Evolutionary conservation across 192 early-diverging fungal genomes (phyloP).

Genomic region (Backusella parvicylindrica): DNA sequence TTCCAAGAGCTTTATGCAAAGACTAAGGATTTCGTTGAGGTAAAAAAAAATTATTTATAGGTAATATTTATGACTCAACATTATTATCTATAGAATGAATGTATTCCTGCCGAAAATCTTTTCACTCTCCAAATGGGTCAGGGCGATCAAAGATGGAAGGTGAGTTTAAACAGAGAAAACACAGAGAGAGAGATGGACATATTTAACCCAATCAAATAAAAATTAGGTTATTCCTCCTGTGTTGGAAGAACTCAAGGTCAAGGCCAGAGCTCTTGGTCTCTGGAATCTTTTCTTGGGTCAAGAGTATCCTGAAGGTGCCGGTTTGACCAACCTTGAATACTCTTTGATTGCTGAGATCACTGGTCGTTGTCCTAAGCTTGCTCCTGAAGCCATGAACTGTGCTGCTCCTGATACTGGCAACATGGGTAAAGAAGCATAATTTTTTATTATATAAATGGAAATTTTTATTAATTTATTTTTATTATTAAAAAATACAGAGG

Average conservation of each 20-base stretch:
- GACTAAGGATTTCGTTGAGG: conserved; percentile 59
- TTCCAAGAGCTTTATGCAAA: conserved; percentile 54
- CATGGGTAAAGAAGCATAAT: conserved; percentile 54
- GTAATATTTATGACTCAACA: background rate
- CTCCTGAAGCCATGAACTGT: conserved; percentile 93
- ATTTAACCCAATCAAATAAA: background rate
- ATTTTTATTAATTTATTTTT: background rate
- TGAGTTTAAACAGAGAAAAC: conserved; percentile 16
- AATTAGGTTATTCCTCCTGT: conserved; percentile 71
- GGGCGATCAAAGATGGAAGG: conserved; percentile 82
- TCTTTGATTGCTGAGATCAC: conserved; percentile 87
- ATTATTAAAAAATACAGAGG: conserved; percentile 47
- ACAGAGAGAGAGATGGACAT: background rate
- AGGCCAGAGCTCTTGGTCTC: conserved; percentile 82
- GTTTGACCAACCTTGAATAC: conserved; percentile 94
- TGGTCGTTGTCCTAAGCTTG: conserved; percentile 75
- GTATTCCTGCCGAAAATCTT: conserved; percentile 87
- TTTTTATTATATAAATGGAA: background rate
- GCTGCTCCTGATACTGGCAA: conserved; percentile 97
- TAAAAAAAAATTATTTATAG: too few species aligned
- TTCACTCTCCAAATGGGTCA: conserved; percentile 71
- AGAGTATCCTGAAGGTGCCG: conserved; percentile 79
- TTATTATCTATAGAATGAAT: conserved; percentile 63
- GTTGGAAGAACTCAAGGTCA: conserved; percentile 85
- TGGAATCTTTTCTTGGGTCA: conserved; percentile 94